Base-by-base conservation (phyloP, 306 rosid species). In the Cicer yamashitae region DNA sequence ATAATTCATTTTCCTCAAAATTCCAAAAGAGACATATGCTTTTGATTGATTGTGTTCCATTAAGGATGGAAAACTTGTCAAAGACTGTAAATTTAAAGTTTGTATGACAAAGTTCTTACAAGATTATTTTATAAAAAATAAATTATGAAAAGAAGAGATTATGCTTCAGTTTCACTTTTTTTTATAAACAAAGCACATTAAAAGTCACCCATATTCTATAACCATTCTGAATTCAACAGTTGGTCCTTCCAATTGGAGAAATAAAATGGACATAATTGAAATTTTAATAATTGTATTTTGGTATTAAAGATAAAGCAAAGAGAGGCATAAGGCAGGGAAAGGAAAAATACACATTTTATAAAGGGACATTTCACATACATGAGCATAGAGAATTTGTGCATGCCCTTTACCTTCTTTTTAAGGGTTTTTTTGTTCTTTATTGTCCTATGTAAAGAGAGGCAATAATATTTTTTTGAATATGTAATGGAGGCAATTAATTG, bases 101-200 rank as follows among this genome's bases (percentile, higher is more conserved):
- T 34, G 17, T 54, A 47, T 80, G 82, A 80, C 77, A 67, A 51
- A 80, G 74, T 66, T 72, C 4, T 71, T 56, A 18, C 4, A 68
- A 9, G 39, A 64, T 62, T 46, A 48, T 53, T 30, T 59, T 12
- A 11, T 11, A 15, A 53, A 38, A 1, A 46, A 40, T n/a, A 41
- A 22, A 60, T 17, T 76, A 67, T 76, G 58, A 80, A 84, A 80
- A 80, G 84, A 80, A 84, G 84, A 84, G 74, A 84, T 66, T 40
- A 71, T 72, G 51, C 70, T 76, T 15, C 8, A 41, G 45, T 8
- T 76, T 71, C 34, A 72, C 72, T 80, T 84, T 56, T 71, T 65
- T 37, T 45, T 17, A 57, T 34, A 59, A 70, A 72, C 62, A 84
- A 84, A 71, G 59, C 74, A 71, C 74, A 72, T 80, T 34, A 80